phyloP scores from a whole-genome alignment of 2,329 filamentous ascomycete genomes.

The Apiospora saccharicola region DNA sequence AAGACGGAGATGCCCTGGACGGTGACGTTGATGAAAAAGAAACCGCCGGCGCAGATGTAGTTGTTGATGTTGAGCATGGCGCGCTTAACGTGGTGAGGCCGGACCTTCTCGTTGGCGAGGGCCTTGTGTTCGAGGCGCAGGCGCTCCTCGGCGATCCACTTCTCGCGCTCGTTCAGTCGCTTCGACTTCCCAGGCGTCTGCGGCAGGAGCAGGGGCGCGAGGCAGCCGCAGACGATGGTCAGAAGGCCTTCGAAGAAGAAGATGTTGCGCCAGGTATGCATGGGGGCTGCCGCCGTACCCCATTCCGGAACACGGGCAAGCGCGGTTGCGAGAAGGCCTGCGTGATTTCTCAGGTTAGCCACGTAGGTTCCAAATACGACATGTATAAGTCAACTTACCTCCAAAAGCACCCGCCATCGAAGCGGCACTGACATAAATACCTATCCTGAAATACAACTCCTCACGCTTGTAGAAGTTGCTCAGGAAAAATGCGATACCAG shows the following conservation, averaged over 20 bases:
- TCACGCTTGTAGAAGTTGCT: constrained; percentile 63
- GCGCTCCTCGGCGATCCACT: constrained; percentile 60
- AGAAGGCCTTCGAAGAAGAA: constrained; percentile 70
- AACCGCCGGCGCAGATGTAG: constrained; percentile 64
- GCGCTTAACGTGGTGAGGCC: constrained; percentile 55
- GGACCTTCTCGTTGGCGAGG: constrained; percentile 54
- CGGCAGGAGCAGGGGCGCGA: constrained; percentile 61
- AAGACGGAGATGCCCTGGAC: constrained; percentile 62
- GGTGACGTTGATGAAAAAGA: constrained; percentile 68
- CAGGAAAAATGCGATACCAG: constrained; percentile 63
- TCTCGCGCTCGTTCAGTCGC: constrained; percentile 61
- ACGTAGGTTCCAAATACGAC: not conserved
- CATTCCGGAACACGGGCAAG: constrained; percentile 59
- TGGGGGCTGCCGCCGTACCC: constrained; percentile 49
- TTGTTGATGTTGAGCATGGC: constrained; percentile 65
- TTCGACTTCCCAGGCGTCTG: constrained; percentile 55
- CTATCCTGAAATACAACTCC: constrained; percentile 62
- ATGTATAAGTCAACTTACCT: constrained; percentile 34
- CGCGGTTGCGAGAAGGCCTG: constrained; percentile 58
- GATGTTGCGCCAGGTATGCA: constrained; percentile 65
- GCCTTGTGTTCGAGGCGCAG: constrained; percentile 58
- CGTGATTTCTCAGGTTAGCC: not conserved
- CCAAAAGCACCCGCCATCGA: constrained; percentile 65
- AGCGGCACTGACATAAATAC: constrained; percentile 62
- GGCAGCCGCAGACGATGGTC: constrained; percentile 55